phyloP scores from a whole-genome alignment of 352 stramenopile genomes.

The Pythium apleroticum region DNA sequence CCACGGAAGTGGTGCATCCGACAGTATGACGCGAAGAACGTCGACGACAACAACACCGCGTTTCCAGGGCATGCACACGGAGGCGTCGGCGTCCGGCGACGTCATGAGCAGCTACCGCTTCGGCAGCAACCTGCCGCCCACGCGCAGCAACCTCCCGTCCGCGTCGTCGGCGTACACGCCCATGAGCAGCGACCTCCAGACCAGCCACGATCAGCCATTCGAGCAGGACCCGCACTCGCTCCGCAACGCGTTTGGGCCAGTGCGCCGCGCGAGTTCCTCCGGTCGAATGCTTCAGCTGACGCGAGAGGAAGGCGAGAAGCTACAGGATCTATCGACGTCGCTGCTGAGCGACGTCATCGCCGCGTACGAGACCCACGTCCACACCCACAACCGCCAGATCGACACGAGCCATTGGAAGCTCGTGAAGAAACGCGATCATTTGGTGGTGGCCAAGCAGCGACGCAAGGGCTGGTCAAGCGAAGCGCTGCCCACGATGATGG shows the following conservation, averaged over 20 bases:
- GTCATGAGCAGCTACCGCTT: constrained; percentile 11
- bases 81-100: background rate
- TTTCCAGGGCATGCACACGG: background rate
- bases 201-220: constrained; percentile 18
- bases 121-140: constrained; percentile 15
- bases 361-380: constrained; percentile 37
- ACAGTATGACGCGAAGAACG: background rate
- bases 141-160: constrained; percentile 12
- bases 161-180: constrained; percentile 15
- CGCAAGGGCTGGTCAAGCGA: constrained; percentile 22
- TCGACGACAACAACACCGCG: background rate
- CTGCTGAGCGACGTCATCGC: constrained; percentile 41
- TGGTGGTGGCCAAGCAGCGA: constrained; percentile 56
- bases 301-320: constrained; percentile 51
- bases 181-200: constrained; percentile 22
- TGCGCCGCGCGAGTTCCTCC: constrained; percentile 18
- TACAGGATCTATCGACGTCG: constrained; percentile 36
- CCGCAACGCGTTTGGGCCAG: constrained; percentile 17
- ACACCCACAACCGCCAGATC: constrained; percentile 25
- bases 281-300: constrained; percentile 40
- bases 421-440: constrained; percentile 62
- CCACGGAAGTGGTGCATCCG: no score
- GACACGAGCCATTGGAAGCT: constrained; percentile 62
- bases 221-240: constrained; percentile 16
- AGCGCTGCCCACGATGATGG: constrained; percentile 37